Conservation (phyloP, 306 rosid genomes). For the Myrica gale region DNA sequence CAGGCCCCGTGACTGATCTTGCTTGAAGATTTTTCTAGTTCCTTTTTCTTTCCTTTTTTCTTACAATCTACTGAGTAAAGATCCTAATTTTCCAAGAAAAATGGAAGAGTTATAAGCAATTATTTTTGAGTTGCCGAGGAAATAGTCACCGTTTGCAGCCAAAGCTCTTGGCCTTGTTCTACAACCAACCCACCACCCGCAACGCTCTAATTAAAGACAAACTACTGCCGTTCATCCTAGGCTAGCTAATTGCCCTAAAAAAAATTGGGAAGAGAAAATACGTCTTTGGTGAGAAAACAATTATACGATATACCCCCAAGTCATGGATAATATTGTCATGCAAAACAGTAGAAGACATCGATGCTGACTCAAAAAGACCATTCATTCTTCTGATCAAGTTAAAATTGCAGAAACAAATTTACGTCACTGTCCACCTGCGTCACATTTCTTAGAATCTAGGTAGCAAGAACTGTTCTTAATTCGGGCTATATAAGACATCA, state of each 20-base stretch:
- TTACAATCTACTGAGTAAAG: not conserved
- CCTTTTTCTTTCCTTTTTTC: not conserved
- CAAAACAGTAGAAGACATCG: slow-evolving; percentile 38
- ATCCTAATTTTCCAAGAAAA: not conserved
- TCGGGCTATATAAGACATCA: slow-evolving; percentile 35
- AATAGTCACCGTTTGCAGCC: not conserved
- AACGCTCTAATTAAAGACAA: not conserved
- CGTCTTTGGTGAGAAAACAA: not conserved
- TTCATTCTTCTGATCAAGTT: slow-evolving; percentile 22
- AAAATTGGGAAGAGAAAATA: not conserved
- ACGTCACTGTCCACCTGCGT: slow-evolving; percentile 17
- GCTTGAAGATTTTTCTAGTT: not conserved
- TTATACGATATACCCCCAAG: not conserved
- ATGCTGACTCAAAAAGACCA: slow-evolving; percentile 34
- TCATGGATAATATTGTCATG: slow-evolving; percentile 20
- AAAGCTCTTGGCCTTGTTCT: not conserved
- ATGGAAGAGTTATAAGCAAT: not conserved
- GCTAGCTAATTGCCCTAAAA: not conserved
- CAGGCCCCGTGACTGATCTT: not conserved
- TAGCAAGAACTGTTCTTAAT: slow-evolving; percentile 14
- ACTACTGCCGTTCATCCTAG: not conserved
- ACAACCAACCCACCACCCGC: not conserved
- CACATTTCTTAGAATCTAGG: slow-evolving; percentile 26
- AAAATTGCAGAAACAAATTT: slow-evolving; percentile 4
- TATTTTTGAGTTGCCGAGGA: not conserved